Conservation (phyloP, 2,329 filamentous ascomycete species). For the Pseudogymnoascus sp. region DNA sequence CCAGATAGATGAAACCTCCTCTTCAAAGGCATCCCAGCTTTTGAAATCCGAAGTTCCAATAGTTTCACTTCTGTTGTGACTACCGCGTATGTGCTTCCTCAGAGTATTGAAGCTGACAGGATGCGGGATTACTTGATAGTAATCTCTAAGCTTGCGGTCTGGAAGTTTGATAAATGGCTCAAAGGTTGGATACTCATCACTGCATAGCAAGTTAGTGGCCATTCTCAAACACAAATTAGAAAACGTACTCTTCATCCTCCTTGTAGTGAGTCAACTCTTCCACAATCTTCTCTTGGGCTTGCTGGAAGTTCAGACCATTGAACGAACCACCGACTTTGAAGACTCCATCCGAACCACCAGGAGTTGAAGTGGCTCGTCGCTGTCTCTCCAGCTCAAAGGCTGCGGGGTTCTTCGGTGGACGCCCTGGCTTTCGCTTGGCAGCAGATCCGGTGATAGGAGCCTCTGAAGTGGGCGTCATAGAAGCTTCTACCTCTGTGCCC, state of each 20-base stretch:
- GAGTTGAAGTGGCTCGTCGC: constrained; percentile 32
- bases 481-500: constrained; percentile 18
- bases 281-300: constrained; percentile 79
- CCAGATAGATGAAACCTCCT: constrained; percentile 76
- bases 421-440: constrained; percentile 19
- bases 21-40: constrained; percentile 73
- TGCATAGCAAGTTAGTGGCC: constrained; percentile 27
- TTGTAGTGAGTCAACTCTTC: constrained; percentile 61
- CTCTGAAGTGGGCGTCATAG: neutral
- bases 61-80: constrained; percentile 38
- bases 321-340: constrained; percentile 52
- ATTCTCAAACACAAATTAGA: neutral
- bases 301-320: constrained; percentile 67
- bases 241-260: constrained; percentile 55
- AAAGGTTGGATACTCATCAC: constrained; percentile 61
- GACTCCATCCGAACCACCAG: constrained; percentile 35
- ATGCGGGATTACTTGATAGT: constrained; percentile 75
- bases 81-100: constrained; percentile 67
- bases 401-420: constrained; percentile 23
- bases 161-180: constrained; percentile 73
- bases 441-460: constrained; percentile 6
- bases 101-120: constrained; percentile 72
- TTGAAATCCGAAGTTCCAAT: constrained; percentile 59
- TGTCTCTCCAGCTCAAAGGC: constrained; percentile 26
- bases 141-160: constrained; percentile 68